phyloP scores from a whole-genome alignment of 2,329 filamentous ascomycete genomes.

The Dryadomyces quercivorus region DNA sequence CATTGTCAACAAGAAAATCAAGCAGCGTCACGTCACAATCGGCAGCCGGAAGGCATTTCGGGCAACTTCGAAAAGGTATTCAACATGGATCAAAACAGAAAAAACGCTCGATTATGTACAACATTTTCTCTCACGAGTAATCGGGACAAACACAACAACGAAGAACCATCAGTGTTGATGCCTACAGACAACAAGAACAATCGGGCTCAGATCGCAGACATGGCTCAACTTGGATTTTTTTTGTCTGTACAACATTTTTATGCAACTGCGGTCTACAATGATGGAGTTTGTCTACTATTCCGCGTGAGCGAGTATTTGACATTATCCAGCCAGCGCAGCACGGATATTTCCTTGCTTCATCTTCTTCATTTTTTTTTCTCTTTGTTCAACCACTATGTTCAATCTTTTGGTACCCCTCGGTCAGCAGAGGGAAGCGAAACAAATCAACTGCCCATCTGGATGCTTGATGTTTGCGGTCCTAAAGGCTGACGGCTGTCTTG shows the following conservation, averaged over 20 bases:
- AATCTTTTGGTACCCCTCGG: conserved; percentile 13
- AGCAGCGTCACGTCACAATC: too few species aligned
- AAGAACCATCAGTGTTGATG: too few species aligned
- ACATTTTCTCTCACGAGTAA: too few species aligned
- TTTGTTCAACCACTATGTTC: neutral
- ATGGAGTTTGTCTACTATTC: conserved; percentile 8
- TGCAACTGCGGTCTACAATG: neutral
- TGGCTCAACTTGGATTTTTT: too few species aligned
- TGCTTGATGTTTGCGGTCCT: conserved; percentile 22
- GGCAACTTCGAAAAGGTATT: too few species aligned
- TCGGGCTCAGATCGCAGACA: too few species aligned
- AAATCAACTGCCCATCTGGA: conserved; percentile 19
- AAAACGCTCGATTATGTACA: too few species aligned
- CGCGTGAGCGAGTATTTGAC: neutral
- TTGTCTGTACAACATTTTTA: conserved; percentile 19
- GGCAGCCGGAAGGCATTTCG: too few species aligned
- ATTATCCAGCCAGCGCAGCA: conserved; percentile 16
- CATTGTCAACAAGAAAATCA: too few species aligned
- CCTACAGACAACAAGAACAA: too few species aligned
- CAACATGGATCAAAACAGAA: too few species aligned
- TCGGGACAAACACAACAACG: too few species aligned
- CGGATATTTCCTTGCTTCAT: conserved; percentile 17
- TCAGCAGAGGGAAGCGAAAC: conserved; percentile 10
- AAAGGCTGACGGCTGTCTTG: conserved; percentile 26
- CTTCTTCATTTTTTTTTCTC: neutral